Conservation (phyloP, 2,329 filamentous ascomycete species). For the Hymenotorrendiella dingleyae region DNA sequence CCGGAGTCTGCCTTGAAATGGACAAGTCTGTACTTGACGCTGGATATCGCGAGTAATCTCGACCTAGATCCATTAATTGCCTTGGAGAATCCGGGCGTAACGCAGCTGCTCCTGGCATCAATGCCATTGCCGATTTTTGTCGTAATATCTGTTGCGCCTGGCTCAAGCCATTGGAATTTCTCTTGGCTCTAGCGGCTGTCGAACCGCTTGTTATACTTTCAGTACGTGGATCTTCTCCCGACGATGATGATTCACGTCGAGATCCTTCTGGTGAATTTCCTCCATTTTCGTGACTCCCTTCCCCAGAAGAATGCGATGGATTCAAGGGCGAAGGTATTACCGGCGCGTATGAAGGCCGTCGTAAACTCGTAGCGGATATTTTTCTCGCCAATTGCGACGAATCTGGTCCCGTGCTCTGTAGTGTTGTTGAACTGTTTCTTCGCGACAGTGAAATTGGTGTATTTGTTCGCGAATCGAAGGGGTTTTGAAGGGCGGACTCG, state of each 20-base stretch:
- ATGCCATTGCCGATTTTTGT: constrained; percentile 16
- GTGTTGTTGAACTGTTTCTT: constrained; percentile 3
- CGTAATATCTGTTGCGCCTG: constrained; percentile 17
- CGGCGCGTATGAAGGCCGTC: constrained; percentile 24
- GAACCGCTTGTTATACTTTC: constrained; percentile 5
- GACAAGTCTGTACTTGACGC: constrained; percentile 10
- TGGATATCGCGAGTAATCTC: constrained; percentile 30
- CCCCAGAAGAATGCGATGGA: constrained; percentile 17
- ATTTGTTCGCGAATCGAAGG: constrained; percentile 9
- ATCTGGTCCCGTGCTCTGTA: constrained; percentile 7
- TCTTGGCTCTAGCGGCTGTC: constrained; percentile 2
- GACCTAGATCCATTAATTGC: constrained; percentile 23
- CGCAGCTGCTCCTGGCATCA: constrained; percentile 4
- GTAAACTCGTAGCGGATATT: constrained; percentile 8
- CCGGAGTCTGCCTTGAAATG: constrained; percentile 2
- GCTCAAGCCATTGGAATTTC: constrained; percentile 11
- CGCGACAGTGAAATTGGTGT: constrained; percentile 5
- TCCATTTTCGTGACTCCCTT: constrained; percentile 12
- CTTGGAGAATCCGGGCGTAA: constrained; percentile 14
- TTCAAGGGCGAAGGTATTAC: constrained; percentile 29
- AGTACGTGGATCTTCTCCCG: constrained; percentile 11
- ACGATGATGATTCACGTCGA: constrained; percentile 14
- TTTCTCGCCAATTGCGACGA: constrained; percentile 4
- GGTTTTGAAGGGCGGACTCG: constrained; percentile 7
- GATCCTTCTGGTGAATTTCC: constrained; percentile 4